Percentiles rank a stretch among this genome's conserved stretches.
Conservation (phyloP, 2,329 filamentous ascomycete species). For the Xylaria sp. region DNA sequence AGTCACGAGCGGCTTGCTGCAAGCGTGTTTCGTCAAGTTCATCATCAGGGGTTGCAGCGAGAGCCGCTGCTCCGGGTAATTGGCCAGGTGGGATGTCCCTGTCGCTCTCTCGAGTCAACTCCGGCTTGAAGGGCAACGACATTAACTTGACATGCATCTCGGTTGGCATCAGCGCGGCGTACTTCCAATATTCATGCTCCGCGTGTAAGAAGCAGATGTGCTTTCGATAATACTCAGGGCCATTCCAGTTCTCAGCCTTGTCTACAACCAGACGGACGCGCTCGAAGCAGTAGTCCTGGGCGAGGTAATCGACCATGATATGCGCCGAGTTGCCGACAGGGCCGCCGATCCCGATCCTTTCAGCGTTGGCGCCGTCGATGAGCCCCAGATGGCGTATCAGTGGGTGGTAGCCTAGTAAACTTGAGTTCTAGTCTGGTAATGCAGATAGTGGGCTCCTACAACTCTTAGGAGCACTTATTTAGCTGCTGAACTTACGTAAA, state of each 20-base stretch:
- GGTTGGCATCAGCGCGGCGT: conserved; percentile 15
- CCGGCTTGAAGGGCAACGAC: conserved; percentile 21
- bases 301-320: conserved; percentile 25
- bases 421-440: background rate
- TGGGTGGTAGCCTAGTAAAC: background rate
- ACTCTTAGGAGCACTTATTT: background rate
- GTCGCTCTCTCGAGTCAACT: conserved; percentile 7
- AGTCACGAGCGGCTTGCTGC: conserved; percentile 19
- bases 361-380: background rate
- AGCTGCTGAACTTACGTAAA: background rate
- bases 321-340: background rate
- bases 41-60: conserved; percentile 1
- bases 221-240: conserved; percentile 18
- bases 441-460: background rate
- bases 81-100: background rate
- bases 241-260: conserved; percentile 13
- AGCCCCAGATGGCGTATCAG: background rate
- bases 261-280: conserved; percentile 22
- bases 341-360: background rate
- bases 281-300: conserved; percentile 16
- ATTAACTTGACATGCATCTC: conserved; percentile 13
- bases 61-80: background rate
- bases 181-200: conserved; percentile 23
- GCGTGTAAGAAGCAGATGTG: conserved; percentile 17
- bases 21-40: conserved; percentile 14